Evolutionary conservation across 2,329 filamentous ascomycete species (phyloP).

Genomic region (Myotisia sp.): DNA sequence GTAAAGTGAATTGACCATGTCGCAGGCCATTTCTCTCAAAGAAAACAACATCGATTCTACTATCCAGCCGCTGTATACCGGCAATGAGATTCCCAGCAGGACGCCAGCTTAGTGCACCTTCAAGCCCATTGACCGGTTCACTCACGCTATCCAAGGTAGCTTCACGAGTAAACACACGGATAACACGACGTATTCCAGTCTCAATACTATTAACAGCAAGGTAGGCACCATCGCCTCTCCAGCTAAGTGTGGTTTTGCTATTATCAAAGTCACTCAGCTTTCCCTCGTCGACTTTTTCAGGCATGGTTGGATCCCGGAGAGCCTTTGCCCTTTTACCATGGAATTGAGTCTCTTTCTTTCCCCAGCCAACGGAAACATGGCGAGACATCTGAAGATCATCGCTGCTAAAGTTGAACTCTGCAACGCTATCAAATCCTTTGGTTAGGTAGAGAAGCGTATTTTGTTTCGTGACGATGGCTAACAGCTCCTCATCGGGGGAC

Average conservation of each 20-base stretch:
- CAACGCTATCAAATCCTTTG: conserved; percentile 69
- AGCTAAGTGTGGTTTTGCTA: conserved; percentile 58
- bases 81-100: conserved; percentile 83
- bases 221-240: conserved; percentile 87
- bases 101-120: conserved; percentile 76
- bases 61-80: conserved; percentile 58
- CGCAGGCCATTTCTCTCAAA: conserved; percentile 94
- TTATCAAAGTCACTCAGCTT: conserved; percentile 61
- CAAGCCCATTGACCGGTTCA: conserved; percentile 87
- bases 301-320: conserved; percentile 82
- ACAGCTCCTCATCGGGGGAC: conserved; percentile 88
- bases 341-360: conserved; percentile 96
- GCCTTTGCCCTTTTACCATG: conserved; percentile 79
- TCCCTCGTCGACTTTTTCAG: conserved; percentile 79
- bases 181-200: conserved; percentile 53
- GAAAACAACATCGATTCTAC: conserved; percentile 71
- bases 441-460: conserved; percentile 85
- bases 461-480: conserved; percentile 67
- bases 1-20: conserved; percentile 85
- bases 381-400: conserved; percentile 78
- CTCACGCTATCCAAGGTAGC: conserved; percentile 84
- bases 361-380: conserved; percentile 95
- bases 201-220: conserved; percentile 76
- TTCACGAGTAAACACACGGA: conserved; percentile 82
- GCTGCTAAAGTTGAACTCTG: conserved; percentile 54